A percentile compares a stretch with the other conserved stretches of the same genome.
Conservation (phyloP, 1,284 basidiomycete species). For the Cutaneotrichosporon mucoides region DNA sequence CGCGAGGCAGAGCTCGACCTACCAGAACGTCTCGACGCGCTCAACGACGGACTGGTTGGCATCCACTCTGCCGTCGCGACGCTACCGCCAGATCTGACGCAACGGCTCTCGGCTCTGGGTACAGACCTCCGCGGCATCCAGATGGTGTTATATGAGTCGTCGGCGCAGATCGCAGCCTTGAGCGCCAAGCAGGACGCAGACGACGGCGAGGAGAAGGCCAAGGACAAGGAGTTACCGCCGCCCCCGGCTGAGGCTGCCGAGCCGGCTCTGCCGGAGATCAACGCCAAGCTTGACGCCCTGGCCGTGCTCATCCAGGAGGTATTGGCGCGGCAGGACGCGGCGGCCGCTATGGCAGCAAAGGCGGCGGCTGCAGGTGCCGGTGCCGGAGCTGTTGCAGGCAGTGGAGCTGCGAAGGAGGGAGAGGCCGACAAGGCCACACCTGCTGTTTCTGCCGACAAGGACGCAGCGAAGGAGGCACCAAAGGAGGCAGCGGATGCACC, state of each 20-base stretch:
- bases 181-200: constrained; percentile 18
- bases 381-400: not conserved
- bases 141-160: not conserved
- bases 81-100: not conserved
- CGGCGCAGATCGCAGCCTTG: not conserved
- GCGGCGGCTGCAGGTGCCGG: not conserved
- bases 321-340: constrained; percentile 12
- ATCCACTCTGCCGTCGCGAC: not conserved
- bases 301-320: constrained; percentile 36
- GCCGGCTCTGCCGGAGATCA: constrained; percentile 20
- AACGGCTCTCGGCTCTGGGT: constrained; percentile 7
- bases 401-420: not conserved
- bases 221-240: constrained; percentile 8
- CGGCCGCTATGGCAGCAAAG: not conserved
- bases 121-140: constrained; percentile 12
- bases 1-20: constrained; percentile 51
- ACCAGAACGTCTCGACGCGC: constrained; percentile 2
- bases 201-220: constrained; percentile 24
- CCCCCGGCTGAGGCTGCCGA: constrained; percentile 6
- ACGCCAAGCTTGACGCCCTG: constrained; percentile 42
- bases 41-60: not conserved
- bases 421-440: not conserved
- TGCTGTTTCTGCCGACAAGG: too few species aligned
- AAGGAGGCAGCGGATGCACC: not conserved
- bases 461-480: not conserved